Conservation (phyloP, 2,329 filamentous ascomycete genomes). For the Paecilomyces sp. region DNA sequence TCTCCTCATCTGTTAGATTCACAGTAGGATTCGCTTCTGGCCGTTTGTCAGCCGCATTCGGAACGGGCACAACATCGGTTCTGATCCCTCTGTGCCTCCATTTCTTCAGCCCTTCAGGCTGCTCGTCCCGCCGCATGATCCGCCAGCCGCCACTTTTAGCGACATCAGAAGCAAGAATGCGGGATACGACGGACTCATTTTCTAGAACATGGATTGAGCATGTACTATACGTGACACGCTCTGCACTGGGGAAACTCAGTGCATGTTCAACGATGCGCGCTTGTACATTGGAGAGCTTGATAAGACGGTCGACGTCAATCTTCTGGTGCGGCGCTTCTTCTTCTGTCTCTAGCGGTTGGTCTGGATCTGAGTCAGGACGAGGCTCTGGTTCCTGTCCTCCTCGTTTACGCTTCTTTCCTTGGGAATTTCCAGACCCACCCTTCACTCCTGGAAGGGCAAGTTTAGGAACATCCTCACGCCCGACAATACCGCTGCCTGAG, state of each 20-base stretch:
- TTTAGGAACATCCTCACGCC: conserved; percentile 69
- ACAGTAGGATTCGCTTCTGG: conserved; percentile 9
- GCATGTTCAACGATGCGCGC: conserved; percentile 75
- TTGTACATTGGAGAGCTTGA: conserved; percentile 74
- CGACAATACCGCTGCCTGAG: conserved; percentile 90
- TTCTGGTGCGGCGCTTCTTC: conserved; percentile 34
- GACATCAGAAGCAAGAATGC: conserved; percentile 60
- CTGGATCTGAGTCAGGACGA: conserved; percentile 5
- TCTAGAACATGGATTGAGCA: conserved; percentile 84
- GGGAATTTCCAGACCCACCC: conserved; percentile 5
- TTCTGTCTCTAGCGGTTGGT: conserved; percentile 16
- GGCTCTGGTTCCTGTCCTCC: conserved; percentile 10
- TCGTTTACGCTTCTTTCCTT: conserved; percentile 40
- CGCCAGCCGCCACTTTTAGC: conserved; percentile 67
- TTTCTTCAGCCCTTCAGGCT: conserved; percentile 65
- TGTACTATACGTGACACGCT: conserved; percentile 81
- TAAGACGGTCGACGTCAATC: conserved; percentile 58
- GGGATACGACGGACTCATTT: conserved; percentile 77
- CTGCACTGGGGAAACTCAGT: conserved; percentile 68
- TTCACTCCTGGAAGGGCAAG: conserved; percentile 51
- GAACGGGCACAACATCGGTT: conserved; percentile 28
- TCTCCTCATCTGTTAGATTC: conserved; percentile 41
- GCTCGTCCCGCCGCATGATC: conserved; percentile 62
- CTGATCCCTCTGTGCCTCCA: conserved; percentile 64
- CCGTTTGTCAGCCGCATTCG: background rate